Percentiles rank a stretch among this genome's conserved stretches.
Evolutionary conservation across 139 green algal species (phyloP).

Genomic region (Picochlorum costavermella): DNA sequence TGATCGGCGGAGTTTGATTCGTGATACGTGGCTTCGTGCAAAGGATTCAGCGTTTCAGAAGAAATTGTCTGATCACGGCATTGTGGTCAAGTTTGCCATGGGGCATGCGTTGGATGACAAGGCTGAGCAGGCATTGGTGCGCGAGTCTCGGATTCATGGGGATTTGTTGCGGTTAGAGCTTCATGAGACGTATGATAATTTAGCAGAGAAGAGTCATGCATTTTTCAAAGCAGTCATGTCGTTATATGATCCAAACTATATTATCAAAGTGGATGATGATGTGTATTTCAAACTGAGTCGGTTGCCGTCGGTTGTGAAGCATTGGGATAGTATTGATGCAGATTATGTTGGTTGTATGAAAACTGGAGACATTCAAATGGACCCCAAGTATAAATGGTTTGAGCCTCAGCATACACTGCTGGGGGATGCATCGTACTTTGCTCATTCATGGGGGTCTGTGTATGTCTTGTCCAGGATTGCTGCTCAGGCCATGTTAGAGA

Average conservation of each 20-base stretch:
- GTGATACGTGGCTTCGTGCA: conserved; percentile 48
- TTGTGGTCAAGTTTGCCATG: conserved; percentile 56
- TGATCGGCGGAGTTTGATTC: conserved; percentile 27
- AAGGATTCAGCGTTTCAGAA: conserved; percentile 24
- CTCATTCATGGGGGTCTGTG: conserved; percentile 44
- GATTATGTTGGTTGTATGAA: conserved; percentile 71
- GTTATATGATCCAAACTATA: conserved; percentile 36
- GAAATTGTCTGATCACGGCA: conserved; percentile 15
- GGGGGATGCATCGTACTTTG: conserved; percentile 43
- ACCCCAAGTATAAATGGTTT: conserved; percentile 33
- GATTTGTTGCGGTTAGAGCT: conserved; percentile 48
- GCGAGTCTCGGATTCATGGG: conserved; percentile 25
- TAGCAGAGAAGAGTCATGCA: conserved; percentile 56
- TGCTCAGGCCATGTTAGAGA: conserved; percentile 20
- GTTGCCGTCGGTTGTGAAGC: conserved; percentile 29
- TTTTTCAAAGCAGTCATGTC: conserved; percentile 39
- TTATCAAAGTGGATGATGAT: conserved; percentile 66
- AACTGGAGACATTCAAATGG: conserved; percentile 36
- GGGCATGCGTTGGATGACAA: conserved; percentile 20
- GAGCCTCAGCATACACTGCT: conserved; percentile 51
- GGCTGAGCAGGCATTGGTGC: conserved; percentile 27
- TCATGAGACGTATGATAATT: conserved; percentile 51
- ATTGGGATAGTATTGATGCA: conserved; percentile 33
- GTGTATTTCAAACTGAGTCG: conserved; percentile 47
- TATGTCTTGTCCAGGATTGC: conserved; percentile 45